Conservation (phyloP, 441 rosid genomes). For the Aquilaria agallochum region DNA sequence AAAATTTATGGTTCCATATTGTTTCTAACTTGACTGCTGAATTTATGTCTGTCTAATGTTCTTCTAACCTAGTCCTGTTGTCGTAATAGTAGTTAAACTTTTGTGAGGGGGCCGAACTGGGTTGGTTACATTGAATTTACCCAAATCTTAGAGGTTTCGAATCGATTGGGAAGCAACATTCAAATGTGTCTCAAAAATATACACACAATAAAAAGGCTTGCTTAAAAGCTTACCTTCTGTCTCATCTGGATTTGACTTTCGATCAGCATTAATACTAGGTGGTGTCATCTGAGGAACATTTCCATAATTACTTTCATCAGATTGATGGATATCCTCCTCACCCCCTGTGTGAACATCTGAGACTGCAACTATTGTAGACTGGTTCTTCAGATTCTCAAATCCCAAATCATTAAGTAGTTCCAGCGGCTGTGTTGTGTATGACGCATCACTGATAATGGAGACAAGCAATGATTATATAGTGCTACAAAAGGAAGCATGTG, state of each 20-base stretch:
- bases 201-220: not conserved
- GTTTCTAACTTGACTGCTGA: no score
- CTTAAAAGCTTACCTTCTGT: constrained; percentile 58
- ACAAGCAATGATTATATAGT: constrained; percentile 1
- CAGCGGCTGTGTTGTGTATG: constrained; percentile 98
- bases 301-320: constrained; percentile 40
- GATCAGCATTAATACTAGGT: constrained; percentile 32
- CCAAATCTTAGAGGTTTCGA: not conserved
- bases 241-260: constrained; percentile 39
- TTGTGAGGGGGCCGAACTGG: no score
- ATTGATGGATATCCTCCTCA: constrained; percentile 18
- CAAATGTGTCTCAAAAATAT: not conserved
- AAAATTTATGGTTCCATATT: no score
- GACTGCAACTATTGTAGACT: constrained; percentile 16
- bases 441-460: constrained; percentile 72
- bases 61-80: no score
- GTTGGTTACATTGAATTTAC: no score
- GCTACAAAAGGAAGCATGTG: constrained; percentile 10
- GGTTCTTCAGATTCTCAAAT: constrained; percentile 49
- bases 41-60: no score
- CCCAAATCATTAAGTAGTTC: constrained; percentile 90
- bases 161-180: not conserved
- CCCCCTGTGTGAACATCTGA: constrained; percentile 36
- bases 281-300: constrained; percentile 35
- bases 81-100: no score